Evolutionary conservation across 2,329 filamentous ascomycete genomes (phyloP).

Genomic region (Curvularia eragrostidis): DNA sequence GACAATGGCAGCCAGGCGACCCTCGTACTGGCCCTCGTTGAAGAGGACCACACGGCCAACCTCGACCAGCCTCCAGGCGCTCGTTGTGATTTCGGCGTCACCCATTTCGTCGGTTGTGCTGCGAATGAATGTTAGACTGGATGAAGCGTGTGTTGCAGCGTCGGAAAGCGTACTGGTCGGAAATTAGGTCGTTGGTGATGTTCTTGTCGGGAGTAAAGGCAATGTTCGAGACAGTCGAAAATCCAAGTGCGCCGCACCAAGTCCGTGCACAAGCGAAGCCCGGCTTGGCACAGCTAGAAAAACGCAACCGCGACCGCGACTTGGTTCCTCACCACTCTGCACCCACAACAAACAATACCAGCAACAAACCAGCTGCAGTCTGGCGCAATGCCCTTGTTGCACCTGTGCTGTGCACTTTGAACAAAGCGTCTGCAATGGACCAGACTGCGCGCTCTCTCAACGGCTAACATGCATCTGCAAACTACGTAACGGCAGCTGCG

Average conservation of each 20-base stretch:
- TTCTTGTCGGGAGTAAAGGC: slow-evolving; percentile 38
- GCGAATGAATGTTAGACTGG: slow-evolving; percentile 35
- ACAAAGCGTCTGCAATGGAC: neutral
- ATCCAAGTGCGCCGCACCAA: slow-evolving; percentile 17
- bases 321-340: slow-evolving; percentile 7
- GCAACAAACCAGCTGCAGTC: neutral
- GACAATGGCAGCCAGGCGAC: slow-evolving; percentile 91
- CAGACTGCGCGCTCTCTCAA: neutral
- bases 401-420: neutral
- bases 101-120: slow-evolving; percentile 55
- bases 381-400: neutral
- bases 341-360: neutral
- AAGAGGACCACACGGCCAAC: slow-evolving; percentile 96
- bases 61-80: slow-evolving; percentile 86
- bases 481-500: slow-evolving; percentile 13
- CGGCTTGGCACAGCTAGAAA: slow-evolving; percentile 20
- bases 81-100: slow-evolving; percentile 58
- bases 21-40: slow-evolving; percentile 79
- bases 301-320: slow-evolving; percentile 25
- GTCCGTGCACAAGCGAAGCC: slow-evolving; percentile 19
- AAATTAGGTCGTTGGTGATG: slow-evolving; percentile 45
- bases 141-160: slow-evolving; percentile 29
- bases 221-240: slow-evolving; percentile 25
- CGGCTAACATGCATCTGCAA: slow-evolving; percentile 2
- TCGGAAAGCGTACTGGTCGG: slow-evolving; percentile 49